Conservation (phyloP, 768 basidiomycete species). For the Pleurotus ostreatus region DNA sequence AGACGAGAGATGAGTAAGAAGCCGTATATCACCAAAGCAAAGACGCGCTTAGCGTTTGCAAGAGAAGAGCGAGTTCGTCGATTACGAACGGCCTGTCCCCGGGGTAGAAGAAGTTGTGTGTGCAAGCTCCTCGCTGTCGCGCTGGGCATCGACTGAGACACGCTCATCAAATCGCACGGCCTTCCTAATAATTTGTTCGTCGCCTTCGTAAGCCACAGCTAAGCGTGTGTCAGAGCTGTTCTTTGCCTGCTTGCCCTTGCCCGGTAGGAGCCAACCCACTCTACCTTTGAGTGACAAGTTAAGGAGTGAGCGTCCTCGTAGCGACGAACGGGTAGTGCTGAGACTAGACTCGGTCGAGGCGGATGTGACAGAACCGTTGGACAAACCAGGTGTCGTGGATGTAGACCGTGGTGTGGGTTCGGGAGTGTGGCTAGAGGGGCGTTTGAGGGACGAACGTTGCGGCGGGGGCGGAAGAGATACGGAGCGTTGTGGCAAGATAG, state of each 20-base stretch:
- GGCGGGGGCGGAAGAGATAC: conserved; percentile 49
- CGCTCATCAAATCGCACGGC: conserved; percentile 6
- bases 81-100: no score
- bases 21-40: not conserved
- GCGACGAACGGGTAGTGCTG: conserved; percentile 17
- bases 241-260: not conserved
- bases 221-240: not conserved
- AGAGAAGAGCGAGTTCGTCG: no score
- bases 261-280: conserved; percentile 5
- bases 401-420: conserved; percentile 35
- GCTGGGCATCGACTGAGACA: not conserved
- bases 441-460: conserved; percentile 63
- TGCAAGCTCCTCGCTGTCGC: not conserved
- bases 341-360: conserved; percentile 44
- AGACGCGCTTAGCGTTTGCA: not conserved
- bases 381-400: conserved; percentile 26
- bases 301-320: conserved; percentile 15
- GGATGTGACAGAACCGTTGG: conserved; percentile 42
- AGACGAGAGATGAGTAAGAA: not conserved
- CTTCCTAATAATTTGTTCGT: not conserved
- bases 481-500: conserved; percentile 19
- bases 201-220: not conserved
- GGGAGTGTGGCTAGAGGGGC: conserved; percentile 30
- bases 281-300: conserved; percentile 10
- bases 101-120: no score